Base-by-base conservation (phyloP, 441 rosid species). In the Biscutella laevigata region DNA sequence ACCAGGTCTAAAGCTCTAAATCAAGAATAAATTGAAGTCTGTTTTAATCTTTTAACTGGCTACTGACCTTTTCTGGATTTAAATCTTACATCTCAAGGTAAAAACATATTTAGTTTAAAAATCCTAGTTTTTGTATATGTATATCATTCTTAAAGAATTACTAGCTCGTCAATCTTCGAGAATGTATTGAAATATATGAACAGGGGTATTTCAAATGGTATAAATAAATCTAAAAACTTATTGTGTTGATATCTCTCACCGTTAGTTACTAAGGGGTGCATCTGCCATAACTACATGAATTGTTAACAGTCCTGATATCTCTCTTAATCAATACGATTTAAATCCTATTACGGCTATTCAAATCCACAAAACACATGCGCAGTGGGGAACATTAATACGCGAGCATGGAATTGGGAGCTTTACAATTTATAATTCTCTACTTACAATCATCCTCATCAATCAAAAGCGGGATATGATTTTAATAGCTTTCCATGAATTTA, bases 401-500 rank as follows among this genome's bases (percentile, higher is more conserved):
- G 26, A 10, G 25, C 17, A 4, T 13, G 44, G 24, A 39, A 39
- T 11, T 30, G 40, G 35, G 53, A 37, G 48, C 22, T 37, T 29
- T 49, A 35, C 42, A 62, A 19, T 43, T 44, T 8, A 42, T 30
- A 6, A 33, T n/a, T 44, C 37, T 36, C 48, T 24, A 38, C 34
- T 37, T 25, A 34, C 45, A 52, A 17, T 11, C 27, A 44, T 53
- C 53, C 29, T 35, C 44, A 45, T 28, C 41, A 53, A 43, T 36
- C 25, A 54, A 46, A 62, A 44, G 40, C 16, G 5, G 41, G 48
- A 53, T 28, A 38, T 4, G 30, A 15, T 28, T 37, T 45, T 11
- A 14, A 42, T 62, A 46, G 61, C 50, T 54, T 62, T 39, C 29
- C 32, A 22, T 62, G 28, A 37, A 62, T 45, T 11, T 37, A 20